Conservation (phyloP, 2,329 filamentous ascomycete species). For the Scopulariopsis brevicaulis region DNA sequence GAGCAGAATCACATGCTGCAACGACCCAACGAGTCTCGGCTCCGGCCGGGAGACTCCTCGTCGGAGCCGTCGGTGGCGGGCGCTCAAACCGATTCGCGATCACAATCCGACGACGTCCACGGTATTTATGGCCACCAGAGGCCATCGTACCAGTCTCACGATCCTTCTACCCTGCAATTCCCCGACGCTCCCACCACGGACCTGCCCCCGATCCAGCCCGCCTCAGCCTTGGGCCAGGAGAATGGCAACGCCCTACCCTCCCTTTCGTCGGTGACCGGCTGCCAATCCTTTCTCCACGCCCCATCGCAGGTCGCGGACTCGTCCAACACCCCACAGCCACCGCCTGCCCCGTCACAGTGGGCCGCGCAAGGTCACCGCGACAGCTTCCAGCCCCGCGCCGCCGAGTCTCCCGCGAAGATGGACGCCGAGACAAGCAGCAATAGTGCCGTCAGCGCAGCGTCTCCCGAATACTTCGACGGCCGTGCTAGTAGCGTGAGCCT, state of each 20-base stretch:
- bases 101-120: neutral
- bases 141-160: slow-evolving; percentile 16
- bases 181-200: slow-evolving; percentile 23
- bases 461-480: slow-evolving; percentile 33
- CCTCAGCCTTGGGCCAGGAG: slow-evolving; percentile 12
- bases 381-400: slow-evolving; percentile 29
- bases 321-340: neutral
- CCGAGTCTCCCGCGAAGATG: slow-evolving; percentile 34
- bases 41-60: neutral
- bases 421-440: slow-evolving; percentile 32
- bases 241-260: slow-evolving; percentile 23
- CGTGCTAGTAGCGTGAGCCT: slow-evolving; percentile 41
- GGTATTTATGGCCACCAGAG: neutral
- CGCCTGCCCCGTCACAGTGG: slow-evolving; percentile 23
- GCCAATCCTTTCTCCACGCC: slow-evolving; percentile 7
- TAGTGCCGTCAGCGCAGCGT: slow-evolving; percentile 27
- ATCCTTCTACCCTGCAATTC: slow-evolving; percentile 18
- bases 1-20: slow-evolving; percentile 35
- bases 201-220: slow-evolving; percentile 28
- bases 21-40: slow-evolving; percentile 13
- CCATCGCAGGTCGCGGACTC: slow-evolving; percentile 8
- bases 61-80: slow-evolving; percentile 2
- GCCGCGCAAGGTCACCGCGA: slow-evolving; percentile 36
- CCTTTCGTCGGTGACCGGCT: slow-evolving; percentile 26
- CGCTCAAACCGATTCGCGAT: slow-evolving; percentile 5